Evolutionary conservation across 495 filamentous ascomycete species (phyloP), one percentile per base, ranked within the genome.

Genomic region (Durotheca rogersii): DNA sequence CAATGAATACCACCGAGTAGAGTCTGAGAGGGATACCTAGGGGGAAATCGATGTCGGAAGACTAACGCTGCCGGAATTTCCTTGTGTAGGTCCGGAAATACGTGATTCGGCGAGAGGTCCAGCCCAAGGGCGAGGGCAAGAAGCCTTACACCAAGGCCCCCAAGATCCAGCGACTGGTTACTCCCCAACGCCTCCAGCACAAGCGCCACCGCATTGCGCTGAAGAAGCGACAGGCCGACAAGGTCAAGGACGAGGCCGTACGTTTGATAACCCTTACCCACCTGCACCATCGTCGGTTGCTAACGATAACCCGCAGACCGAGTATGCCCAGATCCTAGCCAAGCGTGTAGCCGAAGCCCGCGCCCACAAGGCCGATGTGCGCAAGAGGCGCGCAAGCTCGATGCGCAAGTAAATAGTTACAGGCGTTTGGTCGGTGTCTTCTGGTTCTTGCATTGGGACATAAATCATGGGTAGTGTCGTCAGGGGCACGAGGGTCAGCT

Each of bases 121-220:
- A 86, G 72, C 87, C 88, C 62, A 95, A 96, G 85, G 83, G 80
- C 62, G 92, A 96, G 81, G 90, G 89, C 81, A 90, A 90, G 84
- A 86, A 87, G 78, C 72, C 90, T 55, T 96, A 97, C 83, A 97
- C 92, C 86, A 98, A 98, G 85, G 93, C 93, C 67, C 92, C 93
- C 68, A 89, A 87, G 78, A 98, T 98, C 79, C 93, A 98, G 82
- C 88, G 93, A 70, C 88, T 98, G 65, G 88, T 98, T 65, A 98
- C 93, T 73, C 94, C 93, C 76, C 93, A 98, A 78, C 94, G 93
- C 72, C 90, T 98, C 63, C 93, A 98, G 81, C 93, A 92, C 86
- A 97, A 97, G 88, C 90, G 93, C 67, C 91, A 97, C 79, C 81
- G 88, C 64, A 80, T 92, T 63, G 92, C 93, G 65, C 84, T 98